Evolutionary conservation across 352 stramenopile species (phyloP), one percentile per base, ranked within the genome.

Genomic region (Blastocystis sp.): DNA sequence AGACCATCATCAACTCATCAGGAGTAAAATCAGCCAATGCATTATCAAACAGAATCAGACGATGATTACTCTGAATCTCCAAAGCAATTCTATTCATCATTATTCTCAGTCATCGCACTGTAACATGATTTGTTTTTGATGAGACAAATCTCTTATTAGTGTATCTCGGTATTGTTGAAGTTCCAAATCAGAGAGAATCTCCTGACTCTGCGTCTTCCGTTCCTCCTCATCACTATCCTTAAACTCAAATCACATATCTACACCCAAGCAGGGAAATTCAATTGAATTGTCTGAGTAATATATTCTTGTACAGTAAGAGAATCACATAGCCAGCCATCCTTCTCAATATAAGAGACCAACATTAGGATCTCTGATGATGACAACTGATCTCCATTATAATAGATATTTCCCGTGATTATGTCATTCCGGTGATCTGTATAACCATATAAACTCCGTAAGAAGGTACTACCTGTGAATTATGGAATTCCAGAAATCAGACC

Each of bases 91-190:
- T 80, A 58, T 5, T 7, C 6, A 46, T 9, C 9, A 27, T 61
- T 49, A 80, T 12, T 12, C 19, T 32, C 9, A 16, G 3, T 2
- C 39, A 11, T 63, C 49, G 35, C 27, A 80, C 67, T 80, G 67
- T 3, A 80, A 52, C 67, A 80, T 80, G 49, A 80, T 80, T 37
- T 80, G 67, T 24, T 80, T 24, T 24, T 49, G 67, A 19, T 80
- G 67, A 39, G 67, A 63, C 2, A 80, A 21, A 37, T 80, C 32
- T 12, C 67, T 9, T 6, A 80, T 32, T 1, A 80, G n/a, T 0
- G 46, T 61, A 11, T 80, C 12, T 16, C 32, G 39, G 3, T 58
- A 16, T 4, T 49, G 29, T 12, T 59, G 24, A 27, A 80, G 32
- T 1, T 35, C 12, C 0, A 80, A 37, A 11, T 37, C 21, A 16